phyloP scores from a whole-genome alignment of 495 filamentous ascomycete genomes.

The Pyrenopolyporus hunteri region DNA sequence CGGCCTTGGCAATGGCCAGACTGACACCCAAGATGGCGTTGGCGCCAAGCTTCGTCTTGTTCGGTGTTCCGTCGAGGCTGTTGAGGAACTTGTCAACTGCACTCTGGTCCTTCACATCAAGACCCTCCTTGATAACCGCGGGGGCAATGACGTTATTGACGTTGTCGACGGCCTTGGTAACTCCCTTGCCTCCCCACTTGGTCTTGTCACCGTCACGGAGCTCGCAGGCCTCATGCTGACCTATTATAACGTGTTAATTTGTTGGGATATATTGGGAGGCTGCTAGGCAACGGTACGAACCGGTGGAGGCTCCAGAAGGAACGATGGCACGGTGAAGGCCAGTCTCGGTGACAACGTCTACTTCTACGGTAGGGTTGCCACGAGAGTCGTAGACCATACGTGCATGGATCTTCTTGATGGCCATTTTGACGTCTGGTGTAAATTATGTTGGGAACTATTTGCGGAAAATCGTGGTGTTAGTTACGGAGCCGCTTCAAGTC shows the following conservation, averaged over 20 bases:
- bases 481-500: slow-evolving; percentile 3
- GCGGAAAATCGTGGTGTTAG: slow-evolving; percentile 22
- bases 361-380: slow-evolving; percentile 92
- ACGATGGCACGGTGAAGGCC: slow-evolving; percentile 99
- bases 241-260: slow-evolving; percentile 52
- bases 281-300: slow-evolving; percentile 56
- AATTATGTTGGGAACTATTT: slow-evolving; percentile 16
- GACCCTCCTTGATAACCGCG: slow-evolving; percentile 85
- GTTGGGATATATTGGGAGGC: slow-evolving; percentile 7
- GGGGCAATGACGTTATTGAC: slow-evolving; percentile 95
- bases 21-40: slow-evolving; percentile 98
- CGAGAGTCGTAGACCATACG: slow-evolving; percentile 99
- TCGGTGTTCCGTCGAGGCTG: slow-evolving; percentile 91
- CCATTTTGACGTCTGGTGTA: slow-evolving; percentile 65
- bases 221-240: slow-evolving; percentile 97
- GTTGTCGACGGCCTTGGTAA: slow-evolving; percentile 92
- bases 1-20: slow-evolving; percentile 96
- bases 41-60: slow-evolving; percentile 98
- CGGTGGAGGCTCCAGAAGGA: slow-evolving; percentile 96
- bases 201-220: slow-evolving; percentile 98
- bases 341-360: slow-evolving; percentile 94
- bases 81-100: slow-evolving; percentile 93
- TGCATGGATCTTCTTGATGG: slow-evolving; percentile 98
- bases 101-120: slow-evolving; percentile 97
- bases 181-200: slow-evolving; percentile 97